These are phyloP conservation scores for Colletotrichum scovillei DNA, from an alignment of 2,329 filamentous ascomycete genomes.

Conservation along the genomic window DNA sequence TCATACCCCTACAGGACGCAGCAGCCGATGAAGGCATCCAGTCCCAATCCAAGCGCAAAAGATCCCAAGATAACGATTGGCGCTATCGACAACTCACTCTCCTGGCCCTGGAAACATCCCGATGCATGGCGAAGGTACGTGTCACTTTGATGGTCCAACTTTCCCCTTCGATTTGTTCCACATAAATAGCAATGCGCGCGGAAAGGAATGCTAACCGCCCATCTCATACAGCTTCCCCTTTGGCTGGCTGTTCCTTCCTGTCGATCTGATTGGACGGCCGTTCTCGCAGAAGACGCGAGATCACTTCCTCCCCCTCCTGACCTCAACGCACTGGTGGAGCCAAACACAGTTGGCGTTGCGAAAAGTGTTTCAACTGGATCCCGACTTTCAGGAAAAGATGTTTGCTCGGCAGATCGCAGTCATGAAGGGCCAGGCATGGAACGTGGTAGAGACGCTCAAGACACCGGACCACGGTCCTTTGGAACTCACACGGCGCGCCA, in stretches of 20 bases:
- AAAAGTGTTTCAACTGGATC: conserved; percentile 88
- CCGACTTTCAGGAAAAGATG: conserved; percentile 98
- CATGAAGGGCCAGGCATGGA: conserved; percentile 99
- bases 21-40: conserved; percentile 85
- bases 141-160: neutral
- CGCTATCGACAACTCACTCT: conserved; percentile 97
- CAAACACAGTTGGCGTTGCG: conserved; percentile 91
- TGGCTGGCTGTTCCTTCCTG: conserved; percentile 96
- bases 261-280: conserved; percentile 94
- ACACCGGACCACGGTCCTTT: conserved; percentile 91
- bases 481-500: conserved; percentile 88
- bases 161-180: neutral
- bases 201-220: conserved; percentile 8
- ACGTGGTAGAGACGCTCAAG: conserved; percentile 97
- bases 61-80: conserved; percentile 79
- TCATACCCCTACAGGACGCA: conserved; percentile 80
- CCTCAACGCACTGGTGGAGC: conserved; percentile 96
- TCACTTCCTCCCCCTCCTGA: conserved; percentile 95
- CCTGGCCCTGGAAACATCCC: conserved; percentile 99
- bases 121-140: conserved; percentile 79
- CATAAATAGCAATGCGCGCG: neutral
- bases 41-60: conserved; percentile 54
- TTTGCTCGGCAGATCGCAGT: conserved; percentile 98
- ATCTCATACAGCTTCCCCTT: conserved; percentile 84
- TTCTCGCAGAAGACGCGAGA: conserved; percentile 94